A percentile compares a stretch with the other conserved stretches of the same genome.
Conservation (phyloP, 2,329 filamentous ascomycete genomes). For the Fusarium sp. region DNA sequence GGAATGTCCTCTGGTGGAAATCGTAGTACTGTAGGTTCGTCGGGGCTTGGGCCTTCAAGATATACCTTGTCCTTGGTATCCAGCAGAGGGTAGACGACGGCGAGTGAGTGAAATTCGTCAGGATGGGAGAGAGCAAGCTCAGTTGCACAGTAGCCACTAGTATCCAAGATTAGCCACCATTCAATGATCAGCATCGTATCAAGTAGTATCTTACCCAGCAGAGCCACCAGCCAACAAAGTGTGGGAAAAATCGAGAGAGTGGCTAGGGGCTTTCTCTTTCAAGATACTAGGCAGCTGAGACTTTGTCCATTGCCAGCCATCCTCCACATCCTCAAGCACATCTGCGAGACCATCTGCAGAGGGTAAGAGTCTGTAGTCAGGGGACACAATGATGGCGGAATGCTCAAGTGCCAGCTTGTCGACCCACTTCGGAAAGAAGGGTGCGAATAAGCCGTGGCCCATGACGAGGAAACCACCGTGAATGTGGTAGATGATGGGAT, state of each 20-base stretch:
- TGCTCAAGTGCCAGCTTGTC: conserved; percentile 45
- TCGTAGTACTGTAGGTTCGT: conserved; percentile 30
- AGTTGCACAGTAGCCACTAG: conserved; percentile 43
- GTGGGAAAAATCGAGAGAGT: conserved; percentile 31
- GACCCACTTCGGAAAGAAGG: conserved; percentile 48
- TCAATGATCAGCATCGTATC: no score
- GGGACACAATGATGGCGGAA: conserved; percentile 47
- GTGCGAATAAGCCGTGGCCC: conserved; percentile 38
- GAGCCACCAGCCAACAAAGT: conserved; percentile 38
- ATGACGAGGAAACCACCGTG: conserved; percentile 50
- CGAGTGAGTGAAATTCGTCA: conserved; percentile 34
- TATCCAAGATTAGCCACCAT: not conserved
- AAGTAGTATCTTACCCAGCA: conserved; percentile 33
- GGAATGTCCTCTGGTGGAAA: conserved; percentile 26
- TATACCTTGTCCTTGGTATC: conserved; percentile 42
- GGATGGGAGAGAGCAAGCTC: conserved; percentile 46
- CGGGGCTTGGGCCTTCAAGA: conserved; percentile 10
- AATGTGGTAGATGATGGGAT: conserved; percentile 46
- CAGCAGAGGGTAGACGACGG: conserved; percentile 41
- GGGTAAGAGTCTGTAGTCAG: conserved; percentile 48
- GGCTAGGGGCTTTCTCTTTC: conserved; percentile 14
- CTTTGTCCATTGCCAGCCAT: conserved; percentile 49
- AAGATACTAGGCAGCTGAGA: conserved; percentile 2
- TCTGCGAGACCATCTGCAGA: conserved; percentile 47
- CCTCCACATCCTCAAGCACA: conserved; percentile 48